phyloP scores from a whole-genome alignment of 805 yeast species.

The Wickerhamiella parazyma region DNA sequence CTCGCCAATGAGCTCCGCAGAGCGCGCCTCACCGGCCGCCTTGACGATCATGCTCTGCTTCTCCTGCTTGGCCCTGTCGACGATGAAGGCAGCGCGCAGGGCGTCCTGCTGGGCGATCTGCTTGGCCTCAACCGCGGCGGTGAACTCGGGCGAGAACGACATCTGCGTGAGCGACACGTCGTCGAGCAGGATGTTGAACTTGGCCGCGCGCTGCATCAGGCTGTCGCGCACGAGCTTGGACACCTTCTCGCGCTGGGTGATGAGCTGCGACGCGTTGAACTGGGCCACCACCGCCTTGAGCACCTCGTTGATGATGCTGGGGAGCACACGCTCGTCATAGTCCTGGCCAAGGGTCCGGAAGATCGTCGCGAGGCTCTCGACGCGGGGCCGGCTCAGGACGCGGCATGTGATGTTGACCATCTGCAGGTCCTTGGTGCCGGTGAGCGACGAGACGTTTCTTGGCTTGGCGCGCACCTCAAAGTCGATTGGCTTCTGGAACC shows the following conservation, averaged over 20 bases:
- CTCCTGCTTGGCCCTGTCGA: slow-evolving; percentile 94
- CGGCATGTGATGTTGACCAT: slow-evolving; percentile 99
- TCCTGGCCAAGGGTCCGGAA: slow-evolving; percentile 88
- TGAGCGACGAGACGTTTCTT: slow-evolving; percentile 84
- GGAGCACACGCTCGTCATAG: slow-evolving; percentile 93
- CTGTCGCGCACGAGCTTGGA: slow-evolving; percentile 83
- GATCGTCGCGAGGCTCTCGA: slow-evolving; percentile 63
- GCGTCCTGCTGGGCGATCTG: slow-evolving; percentile 99
- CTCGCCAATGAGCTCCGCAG: slow-evolving; percentile 97
- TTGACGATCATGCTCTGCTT: slow-evolving; percentile 93
- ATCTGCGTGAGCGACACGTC: slow-evolving; percentile 93
- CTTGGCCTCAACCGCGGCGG: slow-evolving; percentile 94
- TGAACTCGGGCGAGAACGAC: slow-evolving; percentile 97
- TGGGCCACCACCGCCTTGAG: slow-evolving; percentile 95
- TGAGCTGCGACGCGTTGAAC: slow-evolving; percentile 93
- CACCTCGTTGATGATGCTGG: slow-evolving; percentile 96
- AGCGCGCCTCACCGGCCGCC: slow-evolving; percentile 97
- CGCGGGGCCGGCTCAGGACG: slow-evolving; percentile 81
- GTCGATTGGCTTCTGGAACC: slow-evolving; percentile 84
- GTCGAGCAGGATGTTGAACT: slow-evolving; percentile 76
- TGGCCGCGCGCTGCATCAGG: slow-evolving; percentile 78
- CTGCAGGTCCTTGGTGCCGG: slow-evolving; percentile 96
- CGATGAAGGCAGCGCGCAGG: slow-evolving; percentile 93
- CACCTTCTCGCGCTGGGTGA: slow-evolving; percentile 97
- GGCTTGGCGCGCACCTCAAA: slow-evolving; percentile 97